Evolutionary conservation across 306 rosid genomes (phyloP).

Genomic region (Sechiopsis laciniata): DNA sequence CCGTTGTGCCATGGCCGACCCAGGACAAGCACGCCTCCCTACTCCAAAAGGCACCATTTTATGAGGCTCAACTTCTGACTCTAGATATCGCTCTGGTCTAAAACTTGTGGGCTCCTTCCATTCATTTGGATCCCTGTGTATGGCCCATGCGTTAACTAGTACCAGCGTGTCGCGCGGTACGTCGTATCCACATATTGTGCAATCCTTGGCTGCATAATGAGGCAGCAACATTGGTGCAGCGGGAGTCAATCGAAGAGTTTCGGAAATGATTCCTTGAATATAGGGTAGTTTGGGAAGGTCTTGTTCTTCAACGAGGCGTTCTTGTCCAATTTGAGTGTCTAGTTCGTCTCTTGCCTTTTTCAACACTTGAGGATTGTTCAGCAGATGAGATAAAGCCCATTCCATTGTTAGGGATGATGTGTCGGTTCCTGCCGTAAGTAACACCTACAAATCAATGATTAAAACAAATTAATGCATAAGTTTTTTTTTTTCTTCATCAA

Average conservation of each 20-base stretch:
- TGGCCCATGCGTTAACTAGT: too few species aligned
- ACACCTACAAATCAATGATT: conserved; percentile 27
- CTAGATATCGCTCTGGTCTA: conserved; percentile 42
- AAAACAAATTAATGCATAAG: too few species aligned
- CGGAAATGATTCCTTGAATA: conserved; percentile 38
- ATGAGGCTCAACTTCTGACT: not conserved
- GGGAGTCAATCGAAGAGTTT: conserved; percentile 43
- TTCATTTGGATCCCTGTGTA: not conserved
- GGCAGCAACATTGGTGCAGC: conserved; percentile 38
- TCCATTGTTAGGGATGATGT: conserved; percentile 46
- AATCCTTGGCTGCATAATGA: conserved; percentile 39
- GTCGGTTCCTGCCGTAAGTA: conserved; percentile 49
- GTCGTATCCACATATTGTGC: conserved; percentile 34
- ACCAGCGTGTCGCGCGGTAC: conserved; percentile 41
- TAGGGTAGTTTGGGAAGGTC: conserved; percentile 40
- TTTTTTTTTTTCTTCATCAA: too few species aligned
- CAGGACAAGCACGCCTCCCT: conserved; percentile 53
- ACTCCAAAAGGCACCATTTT: conserved; percentile 42
- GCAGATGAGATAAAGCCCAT: conserved; percentile 50
- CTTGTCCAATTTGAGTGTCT: conserved; percentile 35
- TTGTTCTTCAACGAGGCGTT: conserved; percentile 35
- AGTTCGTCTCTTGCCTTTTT: conserved; percentile 39
- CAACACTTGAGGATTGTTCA: conserved; percentile 42
- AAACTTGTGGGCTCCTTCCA: conserved; percentile 43
- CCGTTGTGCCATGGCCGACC: conserved; percentile 35